phyloP scores from a whole-genome alignment of 768 basidiomycete genomes.

The Podaxis sp. region DNA sequence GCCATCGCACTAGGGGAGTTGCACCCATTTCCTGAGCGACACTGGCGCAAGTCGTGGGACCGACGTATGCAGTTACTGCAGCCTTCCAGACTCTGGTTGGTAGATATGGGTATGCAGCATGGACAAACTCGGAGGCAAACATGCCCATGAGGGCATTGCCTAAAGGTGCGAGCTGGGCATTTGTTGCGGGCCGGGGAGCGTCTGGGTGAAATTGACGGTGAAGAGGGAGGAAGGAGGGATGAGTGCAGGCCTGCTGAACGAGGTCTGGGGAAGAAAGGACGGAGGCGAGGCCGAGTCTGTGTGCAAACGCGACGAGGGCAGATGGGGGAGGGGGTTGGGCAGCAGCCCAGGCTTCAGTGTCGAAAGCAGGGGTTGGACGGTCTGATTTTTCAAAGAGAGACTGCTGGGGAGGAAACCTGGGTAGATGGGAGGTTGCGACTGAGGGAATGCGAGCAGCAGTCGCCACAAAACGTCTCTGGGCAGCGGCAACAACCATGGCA shows the following conservation, averaged over 20 bases:
- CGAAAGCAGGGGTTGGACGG: conserved; percentile 46
- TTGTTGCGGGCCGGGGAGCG: conserved; percentile 57
- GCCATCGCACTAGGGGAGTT: conserved; percentile 77
- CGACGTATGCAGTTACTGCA: conserved; percentile 90
- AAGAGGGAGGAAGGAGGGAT: conserved; percentile 63
- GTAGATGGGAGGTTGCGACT: conserved; percentile 54
- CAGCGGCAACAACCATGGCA: conserved; percentile 24
- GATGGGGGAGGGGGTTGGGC: conserved; percentile 72
- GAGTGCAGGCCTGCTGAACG: conserved; percentile 77
- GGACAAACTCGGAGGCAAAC: conserved; percentile 83
- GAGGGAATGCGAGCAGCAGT: conserved; percentile 50
- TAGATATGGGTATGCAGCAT: conserved; percentile 82
- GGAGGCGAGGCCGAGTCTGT: conserved; percentile 70
- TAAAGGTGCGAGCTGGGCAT: conserved; percentile 70
- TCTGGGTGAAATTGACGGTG: conserved; percentile 58
- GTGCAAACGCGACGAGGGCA: conserved; percentile 72
- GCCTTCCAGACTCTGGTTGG: conserved; percentile 91
- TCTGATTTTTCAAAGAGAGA: conserved; percentile 31
- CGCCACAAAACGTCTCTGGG: conserved; percentile 49
- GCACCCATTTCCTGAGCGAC: conserved; percentile 89
- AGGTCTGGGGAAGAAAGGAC: conserved; percentile 53
- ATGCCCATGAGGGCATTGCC: conserved; percentile 91
- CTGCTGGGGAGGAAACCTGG: conserved; percentile 63
- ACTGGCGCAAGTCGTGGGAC: conserved; percentile 76
- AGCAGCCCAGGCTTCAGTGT: conserved; percentile 66